Base-by-base conservation (phyloP, 495 filamentous ascomycete species). In the Evansstolkia leycettana region DNA sequence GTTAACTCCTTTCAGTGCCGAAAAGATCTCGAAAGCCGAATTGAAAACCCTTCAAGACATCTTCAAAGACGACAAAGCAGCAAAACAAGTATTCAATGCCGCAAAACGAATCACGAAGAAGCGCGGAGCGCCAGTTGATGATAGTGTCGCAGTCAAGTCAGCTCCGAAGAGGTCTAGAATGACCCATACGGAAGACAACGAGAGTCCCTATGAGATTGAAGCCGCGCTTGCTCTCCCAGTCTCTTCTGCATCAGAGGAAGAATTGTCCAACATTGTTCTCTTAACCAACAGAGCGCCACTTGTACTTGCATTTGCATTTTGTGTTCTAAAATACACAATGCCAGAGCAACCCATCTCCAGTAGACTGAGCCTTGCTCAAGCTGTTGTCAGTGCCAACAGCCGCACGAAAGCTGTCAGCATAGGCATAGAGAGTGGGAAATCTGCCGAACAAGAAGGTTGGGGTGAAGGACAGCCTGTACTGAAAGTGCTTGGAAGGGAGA, bases 281-380 rank as follows among this genome's bases (percentile, higher is more conserved):
- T 55, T 74, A 29, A 89, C 82, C 7, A 92, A 90, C 48, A 64
- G 84, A 24, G 84, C 84, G 9, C 84, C 84, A 5, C 60, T 92
- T 17, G 78, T 89, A 7, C 60, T 92, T 12, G 84, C 84, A 5
- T 90, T 89, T 56, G 80, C 80, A 1, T 70, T 86, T 11, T 69
- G 70, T 39, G 51, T 88, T 33, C 46, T 88, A 30, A 78, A 78
- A 34, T 75, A 78, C 46, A 87, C 84, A 0, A 88, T 84, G 77
- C 81, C 84, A 0, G 75, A 79, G 40, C 84, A 92, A 50, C 84
- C 84, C 3, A 62, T 78, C n/a, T 86, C 80, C 4, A 84, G 82
- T 43, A 66, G 82, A 28, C 55, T 90, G 15, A 88, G 83, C 50
- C 58, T 92, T 15, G 82, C 71, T 0, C 83, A 89, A 49, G 83